Percentiles rank a stretch among this genome's conserved stretches.
These are phyloP conservation scores for Chlorella sorokiniana DNA, from an alignment of 139 green algal species.

Conservation along the genomic window DNA sequence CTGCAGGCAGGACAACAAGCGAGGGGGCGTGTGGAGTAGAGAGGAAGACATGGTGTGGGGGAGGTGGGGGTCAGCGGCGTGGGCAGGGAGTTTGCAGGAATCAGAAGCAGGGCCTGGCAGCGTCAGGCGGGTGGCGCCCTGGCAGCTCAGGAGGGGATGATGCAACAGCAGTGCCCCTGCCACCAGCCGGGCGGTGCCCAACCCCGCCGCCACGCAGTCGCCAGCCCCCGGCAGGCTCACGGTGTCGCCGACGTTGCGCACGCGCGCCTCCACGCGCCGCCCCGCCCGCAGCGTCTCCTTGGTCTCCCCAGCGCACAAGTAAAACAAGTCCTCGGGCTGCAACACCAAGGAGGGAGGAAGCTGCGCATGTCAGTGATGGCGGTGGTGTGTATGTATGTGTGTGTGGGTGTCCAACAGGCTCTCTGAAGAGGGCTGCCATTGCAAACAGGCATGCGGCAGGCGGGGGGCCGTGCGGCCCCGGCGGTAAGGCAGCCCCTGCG, in stretches of 20 bases:
- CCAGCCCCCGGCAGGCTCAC: neutral
- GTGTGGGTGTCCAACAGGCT: no score
- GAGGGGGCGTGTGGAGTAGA: neutral
- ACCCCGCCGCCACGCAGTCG: neutral
- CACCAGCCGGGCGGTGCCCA: no score
- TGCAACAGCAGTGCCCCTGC: no score
- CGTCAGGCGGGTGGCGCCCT: no score
- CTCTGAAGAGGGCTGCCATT: no score
- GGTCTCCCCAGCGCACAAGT: constrained; percentile 60
- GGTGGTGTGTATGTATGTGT: no score
- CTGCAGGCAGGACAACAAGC: neutral
- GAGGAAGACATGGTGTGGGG: neutral
- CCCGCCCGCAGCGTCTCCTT: constrained; percentile 53
- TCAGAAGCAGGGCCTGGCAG: no score
- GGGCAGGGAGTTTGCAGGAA: no score
- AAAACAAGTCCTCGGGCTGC: constrained; percentile 65
- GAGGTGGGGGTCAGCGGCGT: neutral
- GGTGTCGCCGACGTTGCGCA: constrained; percentile 32
- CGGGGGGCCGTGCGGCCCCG: no score
- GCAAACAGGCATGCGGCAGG: no score
- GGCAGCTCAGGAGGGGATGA: no score
- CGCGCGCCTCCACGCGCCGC: constrained; percentile 51
- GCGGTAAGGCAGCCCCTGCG: no score
- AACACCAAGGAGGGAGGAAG: neutral
- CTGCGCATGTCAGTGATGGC: neutral